Conservation (phyloP, 768 basidiomycete genomes). For the Mycena olivaceomarginata region DNA sequence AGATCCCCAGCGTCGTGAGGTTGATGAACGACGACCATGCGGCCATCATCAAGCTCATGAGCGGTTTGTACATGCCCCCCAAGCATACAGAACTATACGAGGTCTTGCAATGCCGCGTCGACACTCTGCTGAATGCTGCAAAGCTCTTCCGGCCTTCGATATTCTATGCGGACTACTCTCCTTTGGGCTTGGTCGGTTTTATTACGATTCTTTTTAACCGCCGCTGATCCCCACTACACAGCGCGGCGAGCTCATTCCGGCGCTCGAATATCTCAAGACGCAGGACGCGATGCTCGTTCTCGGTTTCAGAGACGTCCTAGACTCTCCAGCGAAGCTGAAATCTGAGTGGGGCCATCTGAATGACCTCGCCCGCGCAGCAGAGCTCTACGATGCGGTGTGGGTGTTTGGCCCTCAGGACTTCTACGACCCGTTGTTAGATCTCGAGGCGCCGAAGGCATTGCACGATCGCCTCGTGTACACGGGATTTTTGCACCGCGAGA, state of each 20-base stretch:
- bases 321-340: constrained; percentile 26
- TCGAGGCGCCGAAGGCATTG: constrained; percentile 19
- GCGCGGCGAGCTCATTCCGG: constrained; percentile 27
- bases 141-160: constrained; percentile 21
- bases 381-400: constrained; percentile 33
- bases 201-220: not conserved
- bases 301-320: constrained; percentile 30
- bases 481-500: constrained; percentile 26
- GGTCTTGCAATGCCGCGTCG: constrained; percentile 22
- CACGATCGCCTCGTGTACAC: constrained; percentile 29
- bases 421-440: constrained; percentile 29
- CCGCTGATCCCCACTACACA: constrained; percentile 7
- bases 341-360: constrained; percentile 33
- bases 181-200: constrained; percentile 16
- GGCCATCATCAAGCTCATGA: constrained; percentile 28
- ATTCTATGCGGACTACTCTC: constrained; percentile 31
- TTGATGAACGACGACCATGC: constrained; percentile 32
- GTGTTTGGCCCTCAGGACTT: constrained; percentile 29
- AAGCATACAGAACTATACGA: constrained; percentile 14
- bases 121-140: constrained; percentile 26
- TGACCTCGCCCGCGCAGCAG: constrained; percentile 28
- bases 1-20: constrained; percentile 31
- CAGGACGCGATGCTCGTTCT: constrained; percentile 23
- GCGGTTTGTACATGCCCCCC: constrained; percentile 28
- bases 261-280: constrained; percentile 28